These are phyloP conservation scores for Sugiyamaella castrensis DNA, from an alignment of 1,139 yeast genomes.

Conservation along the genomic window DNA sequence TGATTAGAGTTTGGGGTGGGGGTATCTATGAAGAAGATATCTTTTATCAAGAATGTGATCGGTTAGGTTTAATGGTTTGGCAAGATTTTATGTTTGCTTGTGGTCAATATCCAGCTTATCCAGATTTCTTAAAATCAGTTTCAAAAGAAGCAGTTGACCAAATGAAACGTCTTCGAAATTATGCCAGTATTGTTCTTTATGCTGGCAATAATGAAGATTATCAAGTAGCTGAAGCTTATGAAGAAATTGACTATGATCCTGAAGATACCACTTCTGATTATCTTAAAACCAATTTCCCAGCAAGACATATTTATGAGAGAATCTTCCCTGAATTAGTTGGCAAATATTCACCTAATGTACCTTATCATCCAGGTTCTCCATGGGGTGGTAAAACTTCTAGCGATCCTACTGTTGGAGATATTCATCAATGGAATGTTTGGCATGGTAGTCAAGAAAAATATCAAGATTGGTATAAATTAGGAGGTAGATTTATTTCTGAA, in stretches of 20 bases:
- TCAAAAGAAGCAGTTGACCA: slow-evolving; percentile 40
- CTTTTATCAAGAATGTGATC: slow-evolving; percentile 46
- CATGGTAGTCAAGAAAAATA: slow-evolving; percentile 47
- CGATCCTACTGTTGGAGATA: slow-evolving; percentile 44
- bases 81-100: slow-evolving; percentile 56
- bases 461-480: slow-evolving; percentile 45
- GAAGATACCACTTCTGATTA: slow-evolving; percentile 36
- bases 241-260: slow-evolving; percentile 37
- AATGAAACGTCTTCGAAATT: slow-evolving; percentile 41
- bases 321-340: slow-evolving; percentile 38
- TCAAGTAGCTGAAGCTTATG: slow-evolving; percentile 43
- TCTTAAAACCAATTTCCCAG: slow-evolving; percentile 43
- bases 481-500: slow-evolving; percentile 48
- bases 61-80: slow-evolving; percentile 47
- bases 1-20: slow-evolving; percentile 52
- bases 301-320: slow-evolving; percentile 43
- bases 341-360: slow-evolving; percentile 32
- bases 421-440: slow-evolving; percentile 54
- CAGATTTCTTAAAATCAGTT: slow-evolving; percentile 36
- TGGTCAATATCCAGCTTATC: slow-evolving; percentile 46
- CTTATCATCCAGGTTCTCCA: slow-evolving; percentile 47
- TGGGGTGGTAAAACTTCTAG: slow-evolving; percentile 41
- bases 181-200: slow-evolving; percentile 22
- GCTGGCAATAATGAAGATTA: slow-evolving; percentile 48
- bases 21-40: slow-evolving; percentile 45